phyloP scores from a whole-genome alignment of 371 early-diverging fungal genomes.

The Sporodiniella umbellata region DNA sequence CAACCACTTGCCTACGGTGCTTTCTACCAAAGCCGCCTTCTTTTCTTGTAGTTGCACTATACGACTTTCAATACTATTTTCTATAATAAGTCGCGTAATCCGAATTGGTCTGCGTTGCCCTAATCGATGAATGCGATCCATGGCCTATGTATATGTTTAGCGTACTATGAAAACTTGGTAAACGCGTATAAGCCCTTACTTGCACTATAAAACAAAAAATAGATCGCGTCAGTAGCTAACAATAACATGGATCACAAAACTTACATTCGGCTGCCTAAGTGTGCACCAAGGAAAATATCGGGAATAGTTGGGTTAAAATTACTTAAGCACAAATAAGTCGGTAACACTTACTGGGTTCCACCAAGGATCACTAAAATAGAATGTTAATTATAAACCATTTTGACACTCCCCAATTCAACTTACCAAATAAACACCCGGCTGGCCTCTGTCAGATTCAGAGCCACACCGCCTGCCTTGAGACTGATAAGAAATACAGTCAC shows the following conservation, averaged over 20 bases:
- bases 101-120: conserved; percentile 89
- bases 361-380: conserved; percentile 71
- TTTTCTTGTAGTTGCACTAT: conserved; percentile 94
- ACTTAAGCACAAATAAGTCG: conserved; percentile 32
- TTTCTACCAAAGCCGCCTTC: conserved; percentile 89
- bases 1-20: conserved; percentile 77
- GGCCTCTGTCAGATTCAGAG: conserved; percentile 94
- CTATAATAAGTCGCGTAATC: conserved; percentile 87
- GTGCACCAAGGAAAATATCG: neutral
- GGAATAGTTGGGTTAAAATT: conserved; percentile 1
- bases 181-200: conserved; percentile 26
- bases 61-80: conserved; percentile 94
- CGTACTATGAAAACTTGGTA: too few species aligned
- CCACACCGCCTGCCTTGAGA: conserved; percentile 95
- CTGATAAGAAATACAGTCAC: conserved; percentile 89
- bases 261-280: conserved; percentile 43
- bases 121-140: conserved; percentile 91
- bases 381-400: neutral
- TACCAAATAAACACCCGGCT: conserved; percentile 82
- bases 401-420: conserved; percentile 1
- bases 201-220: conserved; percentile 19
- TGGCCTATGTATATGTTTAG: conserved; percentile 54
- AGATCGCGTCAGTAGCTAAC: neutral
- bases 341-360: conserved; percentile 80
- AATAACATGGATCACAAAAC: conserved; percentile 2